Conservation (phyloP, 805 yeast genomes). For the Sugiyamaella marilandica region DNA sequence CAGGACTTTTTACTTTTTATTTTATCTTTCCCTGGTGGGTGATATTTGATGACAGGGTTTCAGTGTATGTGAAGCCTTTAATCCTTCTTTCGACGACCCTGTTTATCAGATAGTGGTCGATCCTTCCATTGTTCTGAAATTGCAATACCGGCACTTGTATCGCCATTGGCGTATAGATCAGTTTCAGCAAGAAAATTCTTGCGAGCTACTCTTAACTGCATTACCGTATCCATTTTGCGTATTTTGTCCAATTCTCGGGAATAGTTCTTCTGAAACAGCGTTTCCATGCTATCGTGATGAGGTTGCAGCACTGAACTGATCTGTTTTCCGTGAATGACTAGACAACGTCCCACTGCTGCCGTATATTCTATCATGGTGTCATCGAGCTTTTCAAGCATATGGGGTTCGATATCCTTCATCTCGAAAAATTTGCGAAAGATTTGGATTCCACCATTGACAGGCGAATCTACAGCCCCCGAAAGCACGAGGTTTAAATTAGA, state of each 20-base stretch:
- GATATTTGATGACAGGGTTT: too few relatives aligned
- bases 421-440: constrained; percentile 67
- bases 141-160: too few relatives aligned
- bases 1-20: too few relatives aligned
- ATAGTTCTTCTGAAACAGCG: constrained; percentile 63
- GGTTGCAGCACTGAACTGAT: constrained; percentile 52
- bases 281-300: constrained; percentile 63
- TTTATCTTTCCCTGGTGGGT: too few relatives aligned
- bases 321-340: constrained; percentile 62
- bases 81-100: too few relatives aligned
- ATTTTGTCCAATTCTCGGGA: constrained; percentile 47
- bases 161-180: too few relatives aligned
- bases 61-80: too few relatives aligned
- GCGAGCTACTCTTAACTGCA: too few relatives aligned
- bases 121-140: too few relatives aligned
- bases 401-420: constrained; percentile 16
- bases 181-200: too few relatives aligned
- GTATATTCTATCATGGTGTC: constrained; percentile 42
- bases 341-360: constrained; percentile 57
- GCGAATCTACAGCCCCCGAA: constrained; percentile 81
- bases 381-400: constrained; percentile 26
- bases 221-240: neutral
- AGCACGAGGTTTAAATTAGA: constrained; percentile 25
- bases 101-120: too few relatives aligned
- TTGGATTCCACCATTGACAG: constrained; percentile 89